phyloP scores from a whole-genome alignment of 2,329 filamentous ascomycete species.

The Didymella pinodella region DNA sequence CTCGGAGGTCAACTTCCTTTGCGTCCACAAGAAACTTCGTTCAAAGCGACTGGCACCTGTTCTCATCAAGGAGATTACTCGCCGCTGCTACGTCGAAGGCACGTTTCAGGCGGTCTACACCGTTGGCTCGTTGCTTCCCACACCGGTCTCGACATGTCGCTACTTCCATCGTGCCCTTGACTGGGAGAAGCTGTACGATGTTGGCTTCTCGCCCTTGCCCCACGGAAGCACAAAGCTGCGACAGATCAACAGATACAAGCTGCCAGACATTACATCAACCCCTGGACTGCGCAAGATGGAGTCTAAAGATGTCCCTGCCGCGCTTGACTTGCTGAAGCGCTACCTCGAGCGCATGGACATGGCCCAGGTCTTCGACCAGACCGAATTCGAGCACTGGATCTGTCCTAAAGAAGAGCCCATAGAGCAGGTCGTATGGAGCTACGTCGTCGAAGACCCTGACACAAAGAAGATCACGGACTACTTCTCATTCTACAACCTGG shows the following conservation, averaged over 20 bases:
- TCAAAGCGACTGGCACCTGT: conserved; percentile 91
- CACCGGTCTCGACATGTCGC: conserved; percentile 88
- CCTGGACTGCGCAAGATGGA: conserved; percentile 83
- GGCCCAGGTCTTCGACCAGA: conserved; percentile 78
- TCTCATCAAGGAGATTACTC: conserved; percentile 96
- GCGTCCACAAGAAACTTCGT: conserved; percentile 96
- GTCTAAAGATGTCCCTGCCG: conserved; percentile 76
- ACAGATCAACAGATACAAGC: conserved; percentile 84
- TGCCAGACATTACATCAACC: conserved; percentile 76
- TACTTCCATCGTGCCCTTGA: conserved; percentile 95
- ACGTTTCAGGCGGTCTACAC: conserved; percentile 98
- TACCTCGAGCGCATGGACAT: conserved; percentile 85
- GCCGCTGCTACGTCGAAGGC: conserved; percentile 83
- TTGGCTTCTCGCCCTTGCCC: conserved; percentile 91
- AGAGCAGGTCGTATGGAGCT: conserved; percentile 89
- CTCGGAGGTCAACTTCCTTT: conserved; percentile 97
- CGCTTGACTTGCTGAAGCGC: conserved; percentile 75
- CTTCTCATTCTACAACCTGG: conserved; percentile 94
- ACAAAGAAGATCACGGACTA: conserved; percentile 91
- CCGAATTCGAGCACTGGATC: conserved; percentile 88
- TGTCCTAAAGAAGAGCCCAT: conserved; percentile 66
- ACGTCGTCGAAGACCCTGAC: conserved; percentile 77
- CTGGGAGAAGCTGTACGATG: conserved; percentile 95
- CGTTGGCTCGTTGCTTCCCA: conserved; percentile 87
- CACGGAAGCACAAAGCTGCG: conserved; percentile 81